Base-by-base conservation (phyloP, 371 early-diverging fungal species). In the Mortierella sp. region DNA sequence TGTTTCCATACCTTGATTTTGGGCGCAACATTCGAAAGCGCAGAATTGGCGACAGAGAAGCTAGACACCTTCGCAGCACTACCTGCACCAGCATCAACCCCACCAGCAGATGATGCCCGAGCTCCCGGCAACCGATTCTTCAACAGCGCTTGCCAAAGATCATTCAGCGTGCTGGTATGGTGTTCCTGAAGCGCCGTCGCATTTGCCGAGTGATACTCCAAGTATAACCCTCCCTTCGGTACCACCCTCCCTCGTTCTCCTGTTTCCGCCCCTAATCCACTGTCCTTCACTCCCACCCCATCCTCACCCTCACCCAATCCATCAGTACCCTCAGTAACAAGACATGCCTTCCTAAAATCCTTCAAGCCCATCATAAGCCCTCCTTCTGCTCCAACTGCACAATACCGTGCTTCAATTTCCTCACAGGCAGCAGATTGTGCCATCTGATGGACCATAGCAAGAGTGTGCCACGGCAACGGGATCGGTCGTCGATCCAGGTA, bases 191-290 rank as follows among this genome's bases (percentile, higher is more conserved):
- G 39, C 31, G 78, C 83, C 2, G 71, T 37, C 6, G 78, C 78
- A 41, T 82, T 82, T 11, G 78, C 75, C 48, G 53, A 34, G 45
- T 78, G 75, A 37, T 78, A 82, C 53, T 77, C 83, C 19, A 74
- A 50, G 26, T 74, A 82, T 29, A 82, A 19, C 5, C 83, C 83
- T 29, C 71, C 76, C 0, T 66, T 65, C 1, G 77, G 78, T 9
- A 74, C 73, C 53, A 79, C 66, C 45, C 48, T 64, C 19, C 66
- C 73, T 8, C n/a, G n/a, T n/a, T n/a, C n/a, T n/a, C n/a, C n/a
- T n/a, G n/a, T n/a, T n/a, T n/a, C n/a, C n/a, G n/a, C n/a, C n/a
- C n/a, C n/a, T n/a, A n/a, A n/a, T 48, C 40, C 19, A 22, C 58
- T 39, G 72, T 40, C 16, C 40, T 47, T 40, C 40, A 24, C 37